phyloP scores from a whole-genome alignment of 1,284 basidiomycete species.

The Moesziomyces globuligerus region DNA sequence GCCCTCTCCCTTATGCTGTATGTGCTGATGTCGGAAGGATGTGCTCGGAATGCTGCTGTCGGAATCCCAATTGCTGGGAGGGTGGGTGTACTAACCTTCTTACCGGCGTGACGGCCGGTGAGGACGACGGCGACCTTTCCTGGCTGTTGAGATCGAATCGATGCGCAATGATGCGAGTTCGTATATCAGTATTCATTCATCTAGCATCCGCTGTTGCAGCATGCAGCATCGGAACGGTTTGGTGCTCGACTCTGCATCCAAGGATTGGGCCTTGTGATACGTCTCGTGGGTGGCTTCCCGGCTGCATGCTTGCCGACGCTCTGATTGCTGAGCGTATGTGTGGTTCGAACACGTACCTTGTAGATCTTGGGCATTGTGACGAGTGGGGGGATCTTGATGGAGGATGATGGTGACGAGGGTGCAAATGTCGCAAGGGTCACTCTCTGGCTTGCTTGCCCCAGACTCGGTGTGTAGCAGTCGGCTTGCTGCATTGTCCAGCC shows the following conservation, averaged over 20 bases:
- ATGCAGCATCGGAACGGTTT: slow-evolving; percentile 20
- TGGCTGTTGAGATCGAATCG: slow-evolving; percentile 79
- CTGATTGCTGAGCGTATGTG: neutral
- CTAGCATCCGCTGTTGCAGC: neutral
- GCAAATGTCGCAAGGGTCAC: slow-evolving; percentile 20
- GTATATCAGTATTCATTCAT: slow-evolving; percentile 11
- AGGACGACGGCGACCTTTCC: slow-evolving; percentile 80
- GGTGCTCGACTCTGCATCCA: neutral
- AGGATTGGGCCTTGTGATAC: neutral
- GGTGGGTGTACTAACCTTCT: slow-evolving; percentile 60
- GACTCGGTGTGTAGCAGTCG: neutral
- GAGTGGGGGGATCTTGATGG: slow-evolving; percentile 49
- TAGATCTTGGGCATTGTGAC: slow-evolving; percentile 64
- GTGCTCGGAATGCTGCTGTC: slow-evolving; percentile 15
- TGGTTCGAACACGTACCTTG: slow-evolving; percentile 51
- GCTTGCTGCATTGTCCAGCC: too few species aligned
- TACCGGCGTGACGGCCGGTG: slow-evolving; percentile 66
- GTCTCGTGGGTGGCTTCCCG: neutral
- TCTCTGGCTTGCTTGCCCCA: slow-evolving; percentile 16
- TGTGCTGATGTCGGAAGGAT: slow-evolving; percentile 2
- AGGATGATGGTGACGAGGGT: slow-evolving; percentile 49
- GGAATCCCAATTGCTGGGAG: slow-evolving; percentile 4
- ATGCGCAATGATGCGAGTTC: neutral
- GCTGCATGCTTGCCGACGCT: slow-evolving; percentile 17
- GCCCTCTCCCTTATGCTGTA: neutral